Conservation (phyloP, 345 rosid genomes). For the Rhodamnia rubescens region DNA sequence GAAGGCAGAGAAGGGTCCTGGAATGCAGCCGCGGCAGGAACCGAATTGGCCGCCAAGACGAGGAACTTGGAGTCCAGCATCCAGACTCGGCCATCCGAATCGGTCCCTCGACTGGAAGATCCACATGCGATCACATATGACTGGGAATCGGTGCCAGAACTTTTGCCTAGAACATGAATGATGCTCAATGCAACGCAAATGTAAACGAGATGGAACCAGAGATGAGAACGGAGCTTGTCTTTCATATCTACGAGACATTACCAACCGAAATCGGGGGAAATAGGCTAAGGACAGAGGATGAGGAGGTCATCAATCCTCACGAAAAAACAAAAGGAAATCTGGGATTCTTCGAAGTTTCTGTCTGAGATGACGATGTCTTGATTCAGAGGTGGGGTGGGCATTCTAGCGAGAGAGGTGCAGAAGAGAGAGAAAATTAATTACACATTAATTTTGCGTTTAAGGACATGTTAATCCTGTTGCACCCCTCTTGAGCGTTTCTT, state of each 20-base stretch:
- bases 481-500: background rate
- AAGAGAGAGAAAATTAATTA: background rate
- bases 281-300: background rate
- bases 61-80: constrained; percentile 26
- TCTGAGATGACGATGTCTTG: background rate
- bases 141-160: background rate
- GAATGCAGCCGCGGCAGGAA: constrained; percentile 8
- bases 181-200: background rate
- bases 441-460: background rate
- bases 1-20: constrained; percentile 46
- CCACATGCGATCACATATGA: constrained; percentile 31
- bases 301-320: background rate
- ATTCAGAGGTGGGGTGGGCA: background rate
- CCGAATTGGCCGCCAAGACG: constrained; percentile 1
- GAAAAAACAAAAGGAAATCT: background rate
- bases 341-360: background rate
- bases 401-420: background rate
- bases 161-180: background rate
- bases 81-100: constrained; percentile 34
- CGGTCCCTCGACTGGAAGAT: constrained; percentile 12
- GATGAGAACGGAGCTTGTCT: constrained; percentile 2
- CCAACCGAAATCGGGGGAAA: background rate
- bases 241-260: constrained; percentile 6
- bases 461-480: background rate
- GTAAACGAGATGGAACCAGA: background rate